phyloP scores from a whole-genome alignment of 2,329 filamentous ascomycete genomes.

The Drechslerella coelobrocha region DNA sequence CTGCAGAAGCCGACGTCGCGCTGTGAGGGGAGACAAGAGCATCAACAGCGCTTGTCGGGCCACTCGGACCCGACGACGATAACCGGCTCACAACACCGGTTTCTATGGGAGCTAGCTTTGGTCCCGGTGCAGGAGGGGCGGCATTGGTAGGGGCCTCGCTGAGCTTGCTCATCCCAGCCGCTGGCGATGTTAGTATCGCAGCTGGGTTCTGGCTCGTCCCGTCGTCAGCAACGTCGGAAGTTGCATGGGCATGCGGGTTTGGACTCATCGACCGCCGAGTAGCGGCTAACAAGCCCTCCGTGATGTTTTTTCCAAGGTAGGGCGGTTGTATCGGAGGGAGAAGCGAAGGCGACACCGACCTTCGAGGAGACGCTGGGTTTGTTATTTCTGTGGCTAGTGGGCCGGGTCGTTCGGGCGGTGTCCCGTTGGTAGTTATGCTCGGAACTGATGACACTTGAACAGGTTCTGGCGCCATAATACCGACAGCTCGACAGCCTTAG shows the following conservation, averaged over 20 bases:
- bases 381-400: conserved; percentile 43
- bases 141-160: conserved; percentile 30
- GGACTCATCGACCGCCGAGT: conserved; percentile 36
- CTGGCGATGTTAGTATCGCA: conserved; percentile 41
- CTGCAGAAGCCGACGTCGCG: conserved; percentile 44
- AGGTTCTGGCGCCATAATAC: conserved; percentile 48
- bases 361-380: conserved; percentile 47
- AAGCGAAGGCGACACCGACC: conserved; percentile 39
- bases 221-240: conserved; percentile 25
- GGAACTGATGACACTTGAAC: conserved; percentile 48
- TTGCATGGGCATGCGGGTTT: conserved; percentile 23
- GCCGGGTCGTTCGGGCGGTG: conserved; percentile 47
- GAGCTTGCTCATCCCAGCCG: conserved; percentile 26
- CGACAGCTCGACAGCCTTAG: conserved; percentile 9
- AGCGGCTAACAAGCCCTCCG: conserved; percentile 38
- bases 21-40: conserved; percentile 38
- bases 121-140: conserved; percentile 40
- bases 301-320: conserved; percentile 29
- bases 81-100: conserved; percentile 29
- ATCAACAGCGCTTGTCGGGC: conserved; percentile 34
- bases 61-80: conserved; percentile 35
- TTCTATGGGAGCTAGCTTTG: conserved; percentile 45
- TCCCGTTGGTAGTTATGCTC: conserved; percentile 50
- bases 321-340: conserved; percentile 40
- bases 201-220: conserved; percentile 46